Base-by-base conservation (phyloP, 345 rosid genomes). In the Hibiscus syriacus region DNA sequence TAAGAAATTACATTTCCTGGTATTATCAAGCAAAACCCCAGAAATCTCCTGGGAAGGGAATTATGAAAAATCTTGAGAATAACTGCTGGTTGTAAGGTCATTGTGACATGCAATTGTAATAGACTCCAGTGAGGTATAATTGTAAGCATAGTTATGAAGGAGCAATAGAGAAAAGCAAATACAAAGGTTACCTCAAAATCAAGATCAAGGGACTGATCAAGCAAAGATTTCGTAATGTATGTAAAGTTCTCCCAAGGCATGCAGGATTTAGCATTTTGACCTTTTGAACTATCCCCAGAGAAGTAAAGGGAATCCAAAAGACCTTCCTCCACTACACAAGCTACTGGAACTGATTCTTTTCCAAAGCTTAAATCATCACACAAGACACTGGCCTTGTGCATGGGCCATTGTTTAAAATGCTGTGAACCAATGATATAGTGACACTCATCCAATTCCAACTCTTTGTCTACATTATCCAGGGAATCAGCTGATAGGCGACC, bases 331-430 rank as follows among this genome's bases (percentile, higher is more conserved):
- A 88, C 86, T 1, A 88, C 88, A 80, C 96, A 95, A 48, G 73
- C 81, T 30, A 92, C 76, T 14, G 92, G 91, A 75, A 82, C 80
- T 9, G 83, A 64, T 79, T 95, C 99, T 79, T 77, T 79, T 60
- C 98, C 99, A 69, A 77, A 84, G 88, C 97, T 92, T 79, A 95
- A 79, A 78, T 95, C 99, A 58, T 76, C 67, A 72, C 91, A 92
- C 78, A 95, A 67, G 67, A 90, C 76, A 39, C 66, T 59, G 22
- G 79, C 76, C 73, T 82, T 87, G 61, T 69, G 83, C 27, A 55
- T 60, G 19, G 84, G 82, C 52, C 76, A 80, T 49, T 72, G 79
- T 69, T 83, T 83, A 43, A 87, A 72, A 77, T 88, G 83, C 53
- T 80, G 78, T 53, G 73, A 79, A 66, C 87, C 87, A 64, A 95